Evolutionary conservation across 192 early-diverging fungal genomes (phyloP), one percentile per base, ranked within the genome.

Genomic region (Mycoemilia scoparia): DNA sequence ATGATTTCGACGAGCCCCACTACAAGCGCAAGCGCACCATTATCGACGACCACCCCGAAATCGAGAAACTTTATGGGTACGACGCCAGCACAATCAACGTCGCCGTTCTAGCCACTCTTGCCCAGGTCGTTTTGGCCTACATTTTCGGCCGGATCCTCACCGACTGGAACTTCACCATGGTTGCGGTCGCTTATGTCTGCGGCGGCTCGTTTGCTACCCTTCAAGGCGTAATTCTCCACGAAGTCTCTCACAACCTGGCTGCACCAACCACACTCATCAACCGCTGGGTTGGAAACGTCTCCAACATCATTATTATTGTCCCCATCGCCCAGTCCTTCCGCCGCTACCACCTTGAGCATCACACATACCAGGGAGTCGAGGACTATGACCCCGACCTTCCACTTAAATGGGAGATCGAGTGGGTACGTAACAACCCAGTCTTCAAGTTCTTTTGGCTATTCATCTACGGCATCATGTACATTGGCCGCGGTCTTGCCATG

Each of bases 301-400:
- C 77, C 40, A 96, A 96, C 67, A 67, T 91, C 30, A 73, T 74
- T 38, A 73, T 96, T 41, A 76, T 76, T 1, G 72, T 80, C 5
- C 80, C 80, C 4, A 67, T 83, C 18, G 76, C 78, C 13, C 68
- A 71, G 49, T 83, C 80, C 13, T 83, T 83, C 64, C 76, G 80
- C 32, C 66, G 79, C 3, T 81, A 82, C 47, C 91, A 96, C 58
- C 66, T 93, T 38, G 91, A 92, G 56, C 91, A 96, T 55, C 91
- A 96, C 64, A 81, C 82, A n/a, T 90, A 75, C 61, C 87, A 92
- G 61, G 91, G 91, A 11, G 88, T 93, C 9, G 72, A 77, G 15
- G 88, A 86, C 11, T 73, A 81, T 47, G 91, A 96, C 48, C 82
- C 87, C 32, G 91, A 96, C 50, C 67, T 96, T 16, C 91, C 91